phyloP scores from a whole-genome alignment of 192 early-diverging fungal genomes.

The Obelidium mucronatum region DNA sequence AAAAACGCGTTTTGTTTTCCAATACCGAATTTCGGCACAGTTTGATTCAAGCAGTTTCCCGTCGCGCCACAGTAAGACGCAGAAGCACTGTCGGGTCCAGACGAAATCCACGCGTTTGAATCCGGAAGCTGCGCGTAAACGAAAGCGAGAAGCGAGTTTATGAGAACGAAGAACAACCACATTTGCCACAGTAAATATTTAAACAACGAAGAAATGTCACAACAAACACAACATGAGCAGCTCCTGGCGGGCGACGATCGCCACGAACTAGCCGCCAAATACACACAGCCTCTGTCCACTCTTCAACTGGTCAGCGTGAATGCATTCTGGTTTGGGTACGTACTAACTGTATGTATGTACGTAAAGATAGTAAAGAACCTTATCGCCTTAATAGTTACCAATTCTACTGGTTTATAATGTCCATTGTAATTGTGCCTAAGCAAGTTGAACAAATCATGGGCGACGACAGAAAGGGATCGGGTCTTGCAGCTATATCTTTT shows the following conservation, averaged over 20 bases:
- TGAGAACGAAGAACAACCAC: neutral
- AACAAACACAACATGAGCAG: too few species aligned
- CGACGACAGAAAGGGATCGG: conserved; percentile 44
- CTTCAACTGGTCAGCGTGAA: conserved; percentile 36
- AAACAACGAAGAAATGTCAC: too few species aligned
- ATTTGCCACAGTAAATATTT: too few species aligned
- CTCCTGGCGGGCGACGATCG: too few species aligned
- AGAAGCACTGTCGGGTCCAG: neutral
- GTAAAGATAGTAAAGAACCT: too few species aligned
- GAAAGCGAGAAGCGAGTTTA: neutral
- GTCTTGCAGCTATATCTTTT: conserved; percentile 44
- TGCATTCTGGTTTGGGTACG: conserved; percentile 45
- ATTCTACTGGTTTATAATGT: conserved; percentile 50
- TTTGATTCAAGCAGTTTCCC: neutral
- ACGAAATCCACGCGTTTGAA: neutral
- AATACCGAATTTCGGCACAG: neutral
- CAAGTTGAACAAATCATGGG: conserved; percentile 49
- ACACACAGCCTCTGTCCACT: too few species aligned
- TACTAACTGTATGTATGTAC: too few species aligned
- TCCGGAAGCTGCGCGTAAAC: neutral
- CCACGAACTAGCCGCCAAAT: too few species aligned
- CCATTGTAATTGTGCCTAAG: conserved; percentile 44
- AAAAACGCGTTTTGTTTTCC: too few species aligned
- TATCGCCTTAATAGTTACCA: conserved; percentile 47
- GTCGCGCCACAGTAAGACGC: neutral